Percentiles rank a stretch among this genome's conserved stretches.
Evolutionary conservation across 768 basidiomycete genomes (phyloP).

Genomic region (Pisolithus microcarpus): DNA sequence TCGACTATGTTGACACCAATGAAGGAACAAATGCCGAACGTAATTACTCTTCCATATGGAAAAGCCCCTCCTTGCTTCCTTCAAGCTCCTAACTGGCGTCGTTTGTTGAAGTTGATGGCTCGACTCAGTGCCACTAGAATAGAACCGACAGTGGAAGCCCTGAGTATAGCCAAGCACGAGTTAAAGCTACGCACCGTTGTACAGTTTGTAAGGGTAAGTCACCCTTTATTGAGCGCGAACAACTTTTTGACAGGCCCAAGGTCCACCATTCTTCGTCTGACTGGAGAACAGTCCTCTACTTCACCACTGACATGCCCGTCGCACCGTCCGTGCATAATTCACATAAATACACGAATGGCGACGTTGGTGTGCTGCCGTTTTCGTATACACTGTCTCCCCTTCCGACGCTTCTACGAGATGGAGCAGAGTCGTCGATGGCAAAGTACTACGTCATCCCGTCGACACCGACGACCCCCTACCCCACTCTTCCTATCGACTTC

Average conservation of each 20-base stretch:
- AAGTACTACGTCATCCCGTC: slow-evolving; percentile 69
- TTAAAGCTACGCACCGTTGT: slow-evolving; percentile 65
- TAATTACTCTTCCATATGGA: slow-evolving; percentile 68
- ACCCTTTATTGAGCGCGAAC: not conserved
- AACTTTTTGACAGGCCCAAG: slow-evolving; percentile 28
- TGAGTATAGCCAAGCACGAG: slow-evolving; percentile 48
- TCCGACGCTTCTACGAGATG: slow-evolving; percentile 58
- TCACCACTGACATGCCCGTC: slow-evolving; percentile 64
- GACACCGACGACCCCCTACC: slow-evolving; percentile 52
- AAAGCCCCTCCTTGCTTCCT: slow-evolving; percentile 63
- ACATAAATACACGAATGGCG: slow-evolving; percentile 46
- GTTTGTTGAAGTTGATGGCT: slow-evolving; percentile 69
- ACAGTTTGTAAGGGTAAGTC: slow-evolving; percentile 68
- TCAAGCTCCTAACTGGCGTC: slow-evolving; percentile 68
- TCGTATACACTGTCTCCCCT: slow-evolving; percentile 57
- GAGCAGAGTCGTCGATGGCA: slow-evolving; percentile 53
- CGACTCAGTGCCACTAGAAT: slow-evolving; percentile 61
- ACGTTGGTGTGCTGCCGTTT: slow-evolving; percentile 64
- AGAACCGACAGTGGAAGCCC: slow-evolving; percentile 63
- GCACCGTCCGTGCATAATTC: slow-evolving; percentile 40
- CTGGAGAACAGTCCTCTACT: slow-evolving; percentile 74
- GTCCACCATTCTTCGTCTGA: slow-evolving; percentile 49
- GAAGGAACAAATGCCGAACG: slow-evolving; percentile 54
- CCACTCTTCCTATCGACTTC: slow-evolving; percentile 66
- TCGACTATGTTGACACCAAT: slow-evolving; percentile 40